phyloP scores from a whole-genome alignment of 495 filamentous ascomycete genomes.

The Aspergillus sparsus region DNA sequence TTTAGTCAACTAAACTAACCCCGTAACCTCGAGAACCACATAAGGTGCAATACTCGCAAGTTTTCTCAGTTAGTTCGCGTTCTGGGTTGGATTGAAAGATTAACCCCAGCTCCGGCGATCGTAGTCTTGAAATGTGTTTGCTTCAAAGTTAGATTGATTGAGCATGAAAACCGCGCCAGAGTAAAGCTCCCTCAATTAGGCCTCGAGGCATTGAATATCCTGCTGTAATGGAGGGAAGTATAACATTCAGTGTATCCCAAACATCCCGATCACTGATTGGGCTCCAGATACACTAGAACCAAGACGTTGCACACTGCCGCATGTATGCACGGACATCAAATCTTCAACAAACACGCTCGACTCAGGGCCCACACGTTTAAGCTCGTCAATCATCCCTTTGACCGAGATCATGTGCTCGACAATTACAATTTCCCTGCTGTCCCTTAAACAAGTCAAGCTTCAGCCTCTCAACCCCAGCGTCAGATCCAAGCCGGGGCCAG shows the following conservation, averaged over 20 bases:
- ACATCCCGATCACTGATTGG: conserved; percentile 17
- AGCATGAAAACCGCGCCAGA: conserved; percentile 26
- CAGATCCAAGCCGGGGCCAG: too few relatives aligned
- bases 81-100: conserved; percentile 20
- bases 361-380: conserved; percentile 9
- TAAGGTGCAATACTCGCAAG: conserved; percentile 21
- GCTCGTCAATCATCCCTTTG: conserved; percentile 20
- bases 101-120: conserved; percentile 23
- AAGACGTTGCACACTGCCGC: conserved; percentile 25
- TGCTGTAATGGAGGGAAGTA: conserved; percentile 26
- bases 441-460: neutral
- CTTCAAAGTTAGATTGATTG: conserved; percentile 12
- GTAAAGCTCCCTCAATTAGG: conserved; percentile 22
- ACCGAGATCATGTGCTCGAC: conserved; percentile 24
- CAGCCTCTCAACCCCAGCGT: too few relatives aligned
- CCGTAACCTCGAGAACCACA: too few relatives aligned
- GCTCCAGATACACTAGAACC: conserved; percentile 21
- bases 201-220: conserved; percentile 22
- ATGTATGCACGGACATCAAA: conserved; percentile 21
- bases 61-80: conserved; percentile 22
- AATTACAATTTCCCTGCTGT: conserved; percentile 23
- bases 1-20: too few relatives aligned
- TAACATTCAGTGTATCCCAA: conserved; percentile 22
- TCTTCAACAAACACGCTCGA: conserved; percentile 17
- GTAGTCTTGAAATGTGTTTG: conserved; percentile 20